A percentile compares a stretch with the other conserved stretches of the same genome.
These are phyloP conservation scores for Ogataea degrootiae DNA, from an alignment of 805 yeast genomes.

Conservation along the genomic window DNA sequence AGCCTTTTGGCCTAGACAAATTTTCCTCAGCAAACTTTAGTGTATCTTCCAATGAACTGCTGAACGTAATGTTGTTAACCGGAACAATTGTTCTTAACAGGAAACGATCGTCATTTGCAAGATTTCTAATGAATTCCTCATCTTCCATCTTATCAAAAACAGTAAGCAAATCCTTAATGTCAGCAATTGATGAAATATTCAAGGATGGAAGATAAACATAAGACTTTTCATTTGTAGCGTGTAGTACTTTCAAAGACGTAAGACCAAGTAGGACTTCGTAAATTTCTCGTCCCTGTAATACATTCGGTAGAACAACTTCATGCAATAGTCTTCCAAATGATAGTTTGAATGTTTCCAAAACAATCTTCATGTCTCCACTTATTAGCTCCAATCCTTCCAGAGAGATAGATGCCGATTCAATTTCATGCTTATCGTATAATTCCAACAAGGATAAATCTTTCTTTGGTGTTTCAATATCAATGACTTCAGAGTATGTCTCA, in stretches of 20 bases:
- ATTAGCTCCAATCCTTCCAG: conserved; percentile 6
- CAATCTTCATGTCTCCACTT: neutral
- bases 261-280: conserved; percentile 9
- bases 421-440: conserved; percentile 1
- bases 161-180: conserved; percentile 2
- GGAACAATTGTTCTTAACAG: conserved; percentile 20
- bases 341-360: conserved; percentile 8
- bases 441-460: neutral
- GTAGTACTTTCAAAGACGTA: conserved; percentile 7
- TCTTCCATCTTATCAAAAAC: conserved; percentile 8
- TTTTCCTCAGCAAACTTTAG: neutral
- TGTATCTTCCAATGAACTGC: conserved; percentile 15
- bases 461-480: neutral
- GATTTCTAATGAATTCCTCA: conserved; percentile 4
- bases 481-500: neutral
- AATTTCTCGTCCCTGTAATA: conserved; percentile 2
- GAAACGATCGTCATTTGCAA: conserved; percentile 13
- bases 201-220: conserved; percentile 14
- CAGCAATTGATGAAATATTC: conserved; percentile 8
- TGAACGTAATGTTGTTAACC: conserved; percentile 13
- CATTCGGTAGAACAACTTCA: conserved; percentile 1
- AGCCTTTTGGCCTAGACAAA: neutral
- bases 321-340: conserved; percentile 5
- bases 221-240: neutral
- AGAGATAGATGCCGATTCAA: conserved; percentile 3